Base-by-base conservation (phyloP, 2,329 filamentous ascomycete genomes). In the Alternaria gaisen region DNA sequence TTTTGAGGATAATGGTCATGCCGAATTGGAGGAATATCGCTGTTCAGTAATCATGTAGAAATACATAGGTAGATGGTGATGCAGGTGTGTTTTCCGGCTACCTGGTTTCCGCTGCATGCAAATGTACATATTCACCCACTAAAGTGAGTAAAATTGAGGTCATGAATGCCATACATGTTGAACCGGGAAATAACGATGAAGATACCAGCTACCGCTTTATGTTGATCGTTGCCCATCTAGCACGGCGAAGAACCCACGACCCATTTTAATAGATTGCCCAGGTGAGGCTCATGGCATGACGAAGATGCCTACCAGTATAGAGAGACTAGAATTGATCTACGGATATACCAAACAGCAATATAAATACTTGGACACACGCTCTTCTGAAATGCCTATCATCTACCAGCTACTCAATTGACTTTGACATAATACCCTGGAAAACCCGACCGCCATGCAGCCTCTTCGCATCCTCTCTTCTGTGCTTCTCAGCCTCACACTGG, bases 141-240 rank as follows among this genome's bases (percentile, higher is more conserved):
- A 0, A 2, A 18, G n/a, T 10, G n/a, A 40, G 5, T n/a, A 0
- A n/a, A 20, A 0, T n/a, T 1, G 2, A 18, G n/a, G 9, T 2
- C n/a, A 20, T 40, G 9, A 20, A 40, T 18, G 3, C 36, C 9
- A 20, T 20, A 0, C 0, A 7, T 20, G n/a, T 40, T 40, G 8
- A 6, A 40, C 10, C n/a, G 9, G 34, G 8, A 8, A n/a, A 40
- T 3, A 40, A 0, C 36, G 8, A 40, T 20, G 8, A 9, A 0
- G 0, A 20, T 4, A 16, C 8, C 1, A 38, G 16, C 16, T 38
- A 38, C 16, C 16, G 7, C 36, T 38, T 11, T 40, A 11, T 40
- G n/a, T 8, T 12, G n/a, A 20, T 20, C n/a, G 8, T 20, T 10
- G 4, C n/a, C n/a, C n/a, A 11, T 20, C 16, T 40, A 40, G n/a